These are phyloP conservation scores for Eremothecium gossypii DNA, from an alignment of 1,139 yeast species.

Conservation along the genomic window DNA sequence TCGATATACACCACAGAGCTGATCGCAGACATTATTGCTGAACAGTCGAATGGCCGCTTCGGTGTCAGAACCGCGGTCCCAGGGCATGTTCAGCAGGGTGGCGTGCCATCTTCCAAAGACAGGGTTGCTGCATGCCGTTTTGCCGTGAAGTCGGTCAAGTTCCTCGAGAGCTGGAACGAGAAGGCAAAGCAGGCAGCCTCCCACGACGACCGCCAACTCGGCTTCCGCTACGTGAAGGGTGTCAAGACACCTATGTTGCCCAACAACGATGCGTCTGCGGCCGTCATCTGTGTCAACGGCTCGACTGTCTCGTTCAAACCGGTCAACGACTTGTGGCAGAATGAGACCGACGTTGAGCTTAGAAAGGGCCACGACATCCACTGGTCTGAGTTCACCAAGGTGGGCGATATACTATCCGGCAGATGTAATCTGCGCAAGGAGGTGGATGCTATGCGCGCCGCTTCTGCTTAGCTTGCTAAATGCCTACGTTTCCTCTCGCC, in stretches of 20 bases:
- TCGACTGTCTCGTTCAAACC: conserved; percentile 49
- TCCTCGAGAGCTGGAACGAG: conserved; percentile 52
- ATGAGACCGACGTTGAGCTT: conserved; percentile 48
- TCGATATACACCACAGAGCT: conserved; percentile 57
- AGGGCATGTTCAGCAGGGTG: conserved; percentile 90
- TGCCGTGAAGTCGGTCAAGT: conserved; percentile 81
- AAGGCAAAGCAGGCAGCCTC: conserved; percentile 28
- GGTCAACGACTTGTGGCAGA: conserved; percentile 44
- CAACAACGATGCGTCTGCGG: conserved; percentile 40
- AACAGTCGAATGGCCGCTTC: conserved; percentile 55
- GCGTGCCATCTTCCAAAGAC: conserved; percentile 89
- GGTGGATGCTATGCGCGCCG: neutral
- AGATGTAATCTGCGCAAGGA: conserved; percentile 39
- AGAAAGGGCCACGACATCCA: conserved; percentile 63
- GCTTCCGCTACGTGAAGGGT: conserved; percentile 36
- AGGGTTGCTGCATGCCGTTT: conserved; percentile 85
- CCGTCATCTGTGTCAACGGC: conserved; percentile 64
- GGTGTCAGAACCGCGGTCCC: conserved; percentile 74
- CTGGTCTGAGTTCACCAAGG: conserved; percentile 53
- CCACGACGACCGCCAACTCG: conserved; percentile 29
- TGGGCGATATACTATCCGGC: conserved; percentile 65
- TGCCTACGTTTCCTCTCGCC: too few species aligned
- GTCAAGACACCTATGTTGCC: conserved; percentile 33
- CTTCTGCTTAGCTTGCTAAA: too few species aligned
- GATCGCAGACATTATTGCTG: conserved; percentile 59